A percentile compares a stretch with the other conserved stretches of the same genome.
phyloP scores from a whole-genome alignment of 345 rosid species.

The Citrus cavaleriei region DNA sequence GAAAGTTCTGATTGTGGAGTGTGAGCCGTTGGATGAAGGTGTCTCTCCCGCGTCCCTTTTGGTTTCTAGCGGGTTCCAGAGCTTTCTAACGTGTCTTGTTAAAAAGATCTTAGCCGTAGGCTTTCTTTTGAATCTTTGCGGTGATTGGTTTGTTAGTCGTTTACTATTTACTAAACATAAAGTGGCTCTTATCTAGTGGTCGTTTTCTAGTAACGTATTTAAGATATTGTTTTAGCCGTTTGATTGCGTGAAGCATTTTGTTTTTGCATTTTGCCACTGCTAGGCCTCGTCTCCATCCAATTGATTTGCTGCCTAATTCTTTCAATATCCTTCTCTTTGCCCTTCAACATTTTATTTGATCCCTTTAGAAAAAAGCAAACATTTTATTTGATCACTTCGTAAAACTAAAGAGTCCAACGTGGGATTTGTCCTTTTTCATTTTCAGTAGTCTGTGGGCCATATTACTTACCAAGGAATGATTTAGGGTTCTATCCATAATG shows the following conservation, averaged over 20 bases:
- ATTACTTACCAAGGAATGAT: slow-evolving; percentile 34
- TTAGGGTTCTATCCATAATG: slow-evolving; percentile 35
- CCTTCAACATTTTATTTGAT: background rate
- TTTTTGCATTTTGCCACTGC: background rate
- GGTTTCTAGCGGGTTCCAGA: slow-evolving; percentile 15
- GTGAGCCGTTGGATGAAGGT: slow-evolving; percentile 11
- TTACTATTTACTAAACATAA: background rate
- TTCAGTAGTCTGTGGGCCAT: slow-evolving; percentile 37
- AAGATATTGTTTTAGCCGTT: background rate
- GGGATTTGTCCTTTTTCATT: background rate
- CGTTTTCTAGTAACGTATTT: background rate
- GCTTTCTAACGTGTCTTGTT: slow-evolving; percentile 4
- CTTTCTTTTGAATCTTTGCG: background rate
- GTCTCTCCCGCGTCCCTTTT: background rate
- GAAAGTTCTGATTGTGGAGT: slow-evolving; percentile 10
- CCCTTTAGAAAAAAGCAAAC: no score
- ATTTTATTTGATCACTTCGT: no score
- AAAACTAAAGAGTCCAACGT: background rate
- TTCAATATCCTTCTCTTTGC: background rate
- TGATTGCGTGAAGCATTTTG: slow-evolving; percentile 2
- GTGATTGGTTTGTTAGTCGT: background rate
- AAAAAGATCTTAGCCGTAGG: background rate
- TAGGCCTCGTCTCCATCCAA: background rate
- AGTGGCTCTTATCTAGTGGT: background rate
- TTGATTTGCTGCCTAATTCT: background rate